phyloP scores from a whole-genome alignment of 2,329 filamentous ascomycete genomes.

The Rhynchosporium agropyri region DNA sequence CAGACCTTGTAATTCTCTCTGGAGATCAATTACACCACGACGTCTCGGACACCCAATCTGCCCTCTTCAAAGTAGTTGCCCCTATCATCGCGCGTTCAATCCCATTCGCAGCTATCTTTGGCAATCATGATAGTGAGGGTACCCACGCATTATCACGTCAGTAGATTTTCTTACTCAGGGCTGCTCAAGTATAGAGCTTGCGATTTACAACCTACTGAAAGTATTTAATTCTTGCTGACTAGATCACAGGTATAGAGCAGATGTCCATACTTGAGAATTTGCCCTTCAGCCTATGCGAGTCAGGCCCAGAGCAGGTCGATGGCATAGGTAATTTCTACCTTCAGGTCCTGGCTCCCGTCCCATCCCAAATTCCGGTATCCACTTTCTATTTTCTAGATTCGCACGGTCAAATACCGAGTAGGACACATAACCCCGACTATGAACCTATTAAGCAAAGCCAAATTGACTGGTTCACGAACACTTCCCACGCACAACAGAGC shows the following conservation, averaged over 20 bases:
- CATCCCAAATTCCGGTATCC: conserved; percentile 79
- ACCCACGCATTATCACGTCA: conserved; percentile 45
- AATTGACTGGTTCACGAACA: conserved; percentile 88
- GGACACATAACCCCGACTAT: conserved; percentile 81
- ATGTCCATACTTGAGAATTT: conserved; percentile 84
- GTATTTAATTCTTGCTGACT: conserved; percentile 39
- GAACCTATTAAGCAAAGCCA: conserved; percentile 93
- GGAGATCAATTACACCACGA: conserved; percentile 95
- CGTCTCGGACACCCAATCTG: conserved; percentile 72
- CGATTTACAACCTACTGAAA: conserved; percentile 32
- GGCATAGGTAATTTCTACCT: conserved; percentile 93
- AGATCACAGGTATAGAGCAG: conserved; percentile 54
- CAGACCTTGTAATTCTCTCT: conserved; percentile 84
- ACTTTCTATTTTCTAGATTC: conserved; percentile 92
- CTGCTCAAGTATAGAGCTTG: conserved; percentile 34
- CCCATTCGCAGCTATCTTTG: conserved; percentile 89
- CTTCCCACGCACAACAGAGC: conserved; percentile 66
- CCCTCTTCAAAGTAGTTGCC: conserved; percentile 87
- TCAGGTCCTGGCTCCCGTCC: conserved; percentile 78
- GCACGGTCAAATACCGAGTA: conserved; percentile 85
- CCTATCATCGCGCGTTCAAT: conserved; percentile 82
- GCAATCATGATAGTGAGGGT: conserved; percentile 93
- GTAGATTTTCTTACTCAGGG: conserved; percentile 36
- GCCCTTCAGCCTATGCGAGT: conserved; percentile 79
- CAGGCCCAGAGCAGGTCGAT: conserved; percentile 78